These are phyloP conservation scores for Metarhizium brunneum DNA, from an alignment of 2,329 filamentous ascomycete species.

Conservation along the genomic window DNA sequence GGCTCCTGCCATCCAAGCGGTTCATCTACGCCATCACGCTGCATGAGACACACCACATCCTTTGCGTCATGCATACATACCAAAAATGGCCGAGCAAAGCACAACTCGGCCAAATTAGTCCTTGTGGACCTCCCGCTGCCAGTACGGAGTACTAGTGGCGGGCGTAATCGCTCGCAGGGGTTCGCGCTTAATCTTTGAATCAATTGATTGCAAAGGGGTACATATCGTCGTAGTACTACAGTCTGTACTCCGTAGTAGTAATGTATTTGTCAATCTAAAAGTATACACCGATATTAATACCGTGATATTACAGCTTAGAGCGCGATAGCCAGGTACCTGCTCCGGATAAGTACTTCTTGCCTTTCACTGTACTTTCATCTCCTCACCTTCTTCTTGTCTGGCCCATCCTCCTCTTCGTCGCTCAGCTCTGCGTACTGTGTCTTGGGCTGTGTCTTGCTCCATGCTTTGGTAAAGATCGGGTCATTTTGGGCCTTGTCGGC, in stretches of 20 bases:
- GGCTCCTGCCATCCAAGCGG: neutral
- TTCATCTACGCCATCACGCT: neutral
- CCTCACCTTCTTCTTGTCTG: conserved; percentile 56
- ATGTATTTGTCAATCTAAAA: too few relatives aligned
- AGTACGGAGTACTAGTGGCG: neutral
- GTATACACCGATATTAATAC: too few relatives aligned
- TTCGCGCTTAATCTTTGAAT: neutral
- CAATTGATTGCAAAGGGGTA: neutral
- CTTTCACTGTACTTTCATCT: conserved; percentile 25
- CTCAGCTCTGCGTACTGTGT: conserved; percentile 85
- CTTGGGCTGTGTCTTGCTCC: conserved; percentile 84
- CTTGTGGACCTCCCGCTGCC: neutral
- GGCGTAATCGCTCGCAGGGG: neutral
- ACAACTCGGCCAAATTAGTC: too few relatives aligned
- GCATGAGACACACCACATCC: neutral
- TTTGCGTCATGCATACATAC: neutral
- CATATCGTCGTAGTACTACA: too few relatives aligned
- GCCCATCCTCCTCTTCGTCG: conserved; percentile 67
- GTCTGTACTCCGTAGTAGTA: too few relatives aligned
- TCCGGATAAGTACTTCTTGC: too few relatives aligned
- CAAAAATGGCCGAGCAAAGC: neutral
- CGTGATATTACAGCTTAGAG: too few relatives aligned
- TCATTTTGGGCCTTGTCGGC: conserved; percentile 88
- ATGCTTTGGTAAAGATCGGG: conserved; percentile 89
- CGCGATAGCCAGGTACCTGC: too few relatives aligned